A percentile compares a stretch with the other conserved stretches of the same genome.
phyloP scores from a whole-genome alignment of 352 stramenopile genomes.

The Globisporangium recalcitrans region DNA sequence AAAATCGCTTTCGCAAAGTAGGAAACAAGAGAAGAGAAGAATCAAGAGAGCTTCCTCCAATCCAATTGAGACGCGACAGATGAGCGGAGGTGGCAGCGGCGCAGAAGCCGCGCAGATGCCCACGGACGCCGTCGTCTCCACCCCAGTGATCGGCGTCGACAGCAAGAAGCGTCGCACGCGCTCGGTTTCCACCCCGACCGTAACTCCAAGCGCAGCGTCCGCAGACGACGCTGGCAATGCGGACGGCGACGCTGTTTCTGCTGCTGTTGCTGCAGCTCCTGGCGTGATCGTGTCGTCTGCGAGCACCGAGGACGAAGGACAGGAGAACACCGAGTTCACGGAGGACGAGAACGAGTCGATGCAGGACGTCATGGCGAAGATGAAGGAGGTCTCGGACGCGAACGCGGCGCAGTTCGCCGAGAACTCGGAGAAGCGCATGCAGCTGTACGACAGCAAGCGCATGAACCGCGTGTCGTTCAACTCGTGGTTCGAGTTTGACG shows the following conservation, averaged over 20 bases:
- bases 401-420: constrained; percentile 33
- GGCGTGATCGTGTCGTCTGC: constrained; percentile 18
- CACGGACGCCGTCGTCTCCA: constrained; percentile 14
- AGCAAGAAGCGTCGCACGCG: constrained; percentile 34
- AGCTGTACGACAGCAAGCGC: constrained; percentile 75
- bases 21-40: constrained; percentile 15
- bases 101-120: constrained; percentile 18
- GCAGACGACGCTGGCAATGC: neutral
- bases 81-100: constrained; percentile 3
- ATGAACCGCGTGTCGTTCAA: constrained; percentile 84
- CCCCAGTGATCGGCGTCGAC: constrained; percentile 20
- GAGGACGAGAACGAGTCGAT: constrained; percentile 54
- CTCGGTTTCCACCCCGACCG: constrained; percentile 5
- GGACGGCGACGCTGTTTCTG: neutral
- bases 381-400: constrained; percentile 38
- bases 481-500: constrained; percentile 84
- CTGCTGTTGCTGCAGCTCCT: neutral
- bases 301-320: constrained; percentile 24
- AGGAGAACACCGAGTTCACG: constrained; percentile 33
- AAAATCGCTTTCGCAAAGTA: constrained; percentile 8
- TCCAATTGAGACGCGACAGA: neutral
- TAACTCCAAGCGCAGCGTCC: neutral
- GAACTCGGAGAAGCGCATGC: constrained; percentile 31
- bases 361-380: constrained; percentile 63
- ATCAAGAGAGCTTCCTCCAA: too few relatives aligned